Percentiles rank a stretch among this genome's conserved stretches.
Evolutionary conservation across 495 filamentous ascomycete species (phyloP).

Genomic region (Aspergillus cavernicola): DNA sequence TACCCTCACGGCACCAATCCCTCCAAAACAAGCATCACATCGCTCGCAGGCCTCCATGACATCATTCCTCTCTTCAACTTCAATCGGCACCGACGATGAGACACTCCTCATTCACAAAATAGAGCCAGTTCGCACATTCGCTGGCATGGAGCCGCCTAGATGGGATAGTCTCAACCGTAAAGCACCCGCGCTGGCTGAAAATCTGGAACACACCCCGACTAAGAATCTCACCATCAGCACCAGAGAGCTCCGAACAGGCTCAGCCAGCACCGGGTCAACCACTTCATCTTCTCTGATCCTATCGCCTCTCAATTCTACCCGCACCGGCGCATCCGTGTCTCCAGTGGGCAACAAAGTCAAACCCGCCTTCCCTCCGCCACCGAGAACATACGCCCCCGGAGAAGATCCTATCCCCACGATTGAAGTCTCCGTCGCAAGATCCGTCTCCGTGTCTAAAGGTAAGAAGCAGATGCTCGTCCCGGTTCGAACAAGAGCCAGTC

Average conservation of each 20-base stretch:
- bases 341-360: conserved; percentile 9
- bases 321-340: conserved; percentile 16
- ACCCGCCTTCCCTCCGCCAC: conserved; percentile 13
- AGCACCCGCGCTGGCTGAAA: background rate
- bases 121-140: conserved; percentile 15
- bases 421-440: conserved; percentile 40
- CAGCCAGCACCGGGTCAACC: conserved; percentile 4
- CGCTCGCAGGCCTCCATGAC: conserved; percentile 16
- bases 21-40: conserved; percentile 1
- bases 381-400: conserved; percentile 1
- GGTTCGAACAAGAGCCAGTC: conserved; percentile 24
- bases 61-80: conserved; percentile 20
- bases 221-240: conserved; percentile 16
- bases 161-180: conserved; percentile 26
- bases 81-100: conserved; percentile 20
- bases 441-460: conserved; percentile 38
- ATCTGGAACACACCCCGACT: background rate
- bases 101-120: conserved; percentile 14
- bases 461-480: conserved; percentile 38
- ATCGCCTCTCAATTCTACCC: conserved; percentile 7
- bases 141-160: conserved; percentile 17
- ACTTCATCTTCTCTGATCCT: conserved; percentile 15
- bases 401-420: conserved; percentile 22
- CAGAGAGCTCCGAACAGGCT: conserved; percentile 5
- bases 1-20: conserved; percentile 14